Evolutionary conservation across 371 early-diverging fungal genomes (phyloP).

Genomic region (Lichtheimia ornata): DNA sequence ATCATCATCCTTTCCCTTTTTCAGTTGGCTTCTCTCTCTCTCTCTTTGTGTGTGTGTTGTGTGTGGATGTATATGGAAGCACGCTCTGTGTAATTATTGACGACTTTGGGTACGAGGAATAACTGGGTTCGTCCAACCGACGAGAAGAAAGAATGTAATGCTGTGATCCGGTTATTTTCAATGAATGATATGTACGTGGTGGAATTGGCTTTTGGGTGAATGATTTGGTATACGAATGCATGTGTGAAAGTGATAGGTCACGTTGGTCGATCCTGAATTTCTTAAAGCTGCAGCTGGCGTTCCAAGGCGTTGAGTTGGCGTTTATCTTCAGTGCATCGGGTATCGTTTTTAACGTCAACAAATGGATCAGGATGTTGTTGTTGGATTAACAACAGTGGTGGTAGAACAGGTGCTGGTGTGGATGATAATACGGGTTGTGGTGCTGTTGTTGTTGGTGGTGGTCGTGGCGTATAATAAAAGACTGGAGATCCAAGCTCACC

Average conservation of each 20-base stretch:
- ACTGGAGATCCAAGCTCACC: constrained; percentile 10
- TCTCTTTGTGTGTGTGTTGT: too few relatives aligned
- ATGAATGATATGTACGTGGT: too few relatives aligned
- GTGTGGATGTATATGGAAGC: too few relatives aligned
- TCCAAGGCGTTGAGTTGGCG: constrained; percentile 21
- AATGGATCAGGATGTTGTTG: not conserved
- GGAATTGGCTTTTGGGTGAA: too few relatives aligned
- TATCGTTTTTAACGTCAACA: not conserved
- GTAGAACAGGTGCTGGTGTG: not conserved
- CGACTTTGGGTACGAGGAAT: too few relatives aligned
- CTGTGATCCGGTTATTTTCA: not conserved
- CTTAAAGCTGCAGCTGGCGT: constrained; percentile 15
- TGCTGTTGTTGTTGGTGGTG: not conserved
- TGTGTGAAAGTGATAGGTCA: too few relatives aligned
- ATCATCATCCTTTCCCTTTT: too few relatives aligned
- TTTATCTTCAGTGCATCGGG: constrained; percentile 16
- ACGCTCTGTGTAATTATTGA: too few relatives aligned
- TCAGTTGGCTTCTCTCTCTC: too few relatives aligned
- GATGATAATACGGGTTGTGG: not conserved
- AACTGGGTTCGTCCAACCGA: too few relatives aligned
- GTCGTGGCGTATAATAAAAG: constrained; percentile 5
- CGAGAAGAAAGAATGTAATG: constrained; percentile 4
- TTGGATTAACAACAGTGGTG: not conserved
- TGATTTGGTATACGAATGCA: too few relatives aligned
- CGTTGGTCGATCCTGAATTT: too few relatives aligned